phyloP scores from a whole-genome alignment of 148 eudicot genomes.

The Hydrangea macrophylla region DNA sequence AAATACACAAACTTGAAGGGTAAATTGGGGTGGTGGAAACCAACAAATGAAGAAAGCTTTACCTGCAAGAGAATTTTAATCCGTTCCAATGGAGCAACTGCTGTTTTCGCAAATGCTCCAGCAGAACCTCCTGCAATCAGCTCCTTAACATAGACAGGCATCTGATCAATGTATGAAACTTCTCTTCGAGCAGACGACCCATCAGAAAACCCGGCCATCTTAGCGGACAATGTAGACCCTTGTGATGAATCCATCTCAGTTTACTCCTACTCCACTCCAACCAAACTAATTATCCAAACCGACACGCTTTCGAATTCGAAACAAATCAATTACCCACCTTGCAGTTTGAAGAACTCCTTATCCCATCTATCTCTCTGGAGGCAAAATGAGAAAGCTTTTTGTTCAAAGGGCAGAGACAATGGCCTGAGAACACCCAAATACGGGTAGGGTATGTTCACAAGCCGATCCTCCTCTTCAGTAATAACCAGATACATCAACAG shows the following conservation, averaged over 20 bases:
- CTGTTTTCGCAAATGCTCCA: slow-evolving; percentile 86
- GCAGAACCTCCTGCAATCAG: slow-evolving; percentile 97
- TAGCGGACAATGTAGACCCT: slow-evolving; percentile 55
- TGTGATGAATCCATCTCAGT: slow-evolving; percentile 68
- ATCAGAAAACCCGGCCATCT: slow-evolving; percentile 62
- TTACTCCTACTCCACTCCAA: not conserved
- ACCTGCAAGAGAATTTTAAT: slow-evolving; percentile 93
- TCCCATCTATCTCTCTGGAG: slow-evolving; percentile 52
- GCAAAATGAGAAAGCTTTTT: slow-evolving; percentile 26
- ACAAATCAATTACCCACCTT: slow-evolving; percentile 33
- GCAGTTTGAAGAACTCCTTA: slow-evolving; percentile 44
- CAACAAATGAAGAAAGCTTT: not conserved
- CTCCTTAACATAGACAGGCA: slow-evolving; percentile 84
- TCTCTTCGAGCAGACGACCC: slow-evolving; percentile 27
- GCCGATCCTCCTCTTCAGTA: slow-evolving; percentile 20
- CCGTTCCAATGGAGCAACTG: slow-evolving; percentile 94
- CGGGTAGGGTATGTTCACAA: slow-evolving; percentile 32
- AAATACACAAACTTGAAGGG: not conserved
- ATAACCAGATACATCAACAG: slow-evolving; percentile 36
- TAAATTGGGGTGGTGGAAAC: not conserved
- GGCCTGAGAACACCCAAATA: slow-evolving; percentile 37
- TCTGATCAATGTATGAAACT: slow-evolving; percentile 42
- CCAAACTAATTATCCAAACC: not conserved
- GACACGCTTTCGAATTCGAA: not conserved
- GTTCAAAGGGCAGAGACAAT: slow-evolving; percentile 24